Conservation (phyloP, 2,329 filamentous ascomycete genomes). For the Beauveria rudraprayagi region DNA sequence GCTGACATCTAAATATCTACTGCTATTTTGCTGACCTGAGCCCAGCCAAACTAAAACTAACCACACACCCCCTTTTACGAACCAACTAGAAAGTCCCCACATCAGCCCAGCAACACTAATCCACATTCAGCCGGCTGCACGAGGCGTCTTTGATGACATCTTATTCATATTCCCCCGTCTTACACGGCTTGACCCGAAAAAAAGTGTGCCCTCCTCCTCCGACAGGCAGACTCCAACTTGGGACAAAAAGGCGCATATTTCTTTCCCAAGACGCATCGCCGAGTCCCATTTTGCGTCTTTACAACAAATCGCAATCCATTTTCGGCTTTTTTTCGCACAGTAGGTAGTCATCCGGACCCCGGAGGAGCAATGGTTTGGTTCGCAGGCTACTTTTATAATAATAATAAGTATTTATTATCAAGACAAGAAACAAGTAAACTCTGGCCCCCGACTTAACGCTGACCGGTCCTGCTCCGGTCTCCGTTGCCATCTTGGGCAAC, state of each 20-base stretch:
- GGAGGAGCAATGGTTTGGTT: too few relatives aligned
- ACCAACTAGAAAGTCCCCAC: background rate
- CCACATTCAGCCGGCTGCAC: background rate
- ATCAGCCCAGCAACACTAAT: background rate
- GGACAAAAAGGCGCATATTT: too few relatives aligned
- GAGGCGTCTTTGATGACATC: background rate
- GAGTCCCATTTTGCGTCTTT: too few relatives aligned
- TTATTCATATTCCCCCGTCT: background rate
- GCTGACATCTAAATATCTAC: background rate
- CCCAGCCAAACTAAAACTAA: background rate
- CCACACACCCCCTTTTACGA: background rate
- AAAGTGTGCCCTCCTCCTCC: too few relatives aligned
- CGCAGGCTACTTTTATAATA: background rate
- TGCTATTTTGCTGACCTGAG: background rate
- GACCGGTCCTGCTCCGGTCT: background rate
- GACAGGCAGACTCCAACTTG: too few relatives aligned
- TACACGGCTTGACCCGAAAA: background rate
- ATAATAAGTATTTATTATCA: background rate
- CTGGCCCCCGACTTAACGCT: too few relatives aligned
- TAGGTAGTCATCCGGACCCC: too few relatives aligned
- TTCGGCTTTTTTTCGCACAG: too few relatives aligned
- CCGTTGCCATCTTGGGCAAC: constrained; percentile 5
- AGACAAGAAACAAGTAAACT: too few relatives aligned
- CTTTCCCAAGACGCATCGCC: background rate
- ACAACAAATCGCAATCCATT: too few relatives aligned